A percentile compares a stretch with the other conserved stretches of the same genome.
These are phyloP conservation scores for Conoideocrella luteorostrata DNA, from an alignment of 2,329 filamentous ascomycete genomes.

Conservation along the genomic window DNA sequence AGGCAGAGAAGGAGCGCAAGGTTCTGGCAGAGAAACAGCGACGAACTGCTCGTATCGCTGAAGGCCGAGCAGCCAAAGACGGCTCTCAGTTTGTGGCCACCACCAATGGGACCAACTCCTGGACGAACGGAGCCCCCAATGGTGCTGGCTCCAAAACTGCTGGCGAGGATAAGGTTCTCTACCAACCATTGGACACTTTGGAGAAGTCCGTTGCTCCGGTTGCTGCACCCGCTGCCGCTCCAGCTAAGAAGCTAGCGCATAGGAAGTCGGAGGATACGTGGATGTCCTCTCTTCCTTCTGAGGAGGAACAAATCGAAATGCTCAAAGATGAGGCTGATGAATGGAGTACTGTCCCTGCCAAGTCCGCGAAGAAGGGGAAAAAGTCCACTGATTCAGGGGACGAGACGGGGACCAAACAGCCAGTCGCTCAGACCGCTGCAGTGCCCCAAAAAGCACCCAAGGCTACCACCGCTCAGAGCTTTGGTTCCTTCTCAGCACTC, in stretches of 20 bases:
- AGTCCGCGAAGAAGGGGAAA: constrained; percentile 38
- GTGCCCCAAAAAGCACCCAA: constrained; percentile 24
- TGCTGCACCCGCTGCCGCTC: constrained; percentile 14
- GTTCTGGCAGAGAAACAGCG: constrained; percentile 74
- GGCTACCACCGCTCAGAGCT: constrained; percentile 25
- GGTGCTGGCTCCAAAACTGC: constrained; percentile 25
- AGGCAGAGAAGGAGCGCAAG: constrained; percentile 73
- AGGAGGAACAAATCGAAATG: constrained; percentile 57
- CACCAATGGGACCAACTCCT: constrained; percentile 35
- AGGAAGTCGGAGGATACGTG: constrained; percentile 34
- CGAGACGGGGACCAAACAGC: constrained; percentile 22
- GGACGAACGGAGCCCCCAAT: constrained; percentile 32
- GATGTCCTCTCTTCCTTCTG: constrained; percentile 48
- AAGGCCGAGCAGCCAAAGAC: constrained; percentile 78
- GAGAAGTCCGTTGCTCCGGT: constrained; percentile 26
- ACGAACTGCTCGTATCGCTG: constrained; percentile 71
- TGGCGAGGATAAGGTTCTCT: constrained; percentile 24
- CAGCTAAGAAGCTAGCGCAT: constrained; percentile 26
- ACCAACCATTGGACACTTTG: constrained; percentile 53
- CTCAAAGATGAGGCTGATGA: constrained; percentile 45
- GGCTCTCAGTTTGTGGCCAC: constrained; percentile 56
- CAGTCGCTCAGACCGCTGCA: constrained; percentile 21
- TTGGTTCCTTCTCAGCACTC: constrained; percentile 45
- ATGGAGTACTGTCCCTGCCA: constrained; percentile 54
- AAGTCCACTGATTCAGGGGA: constrained; percentile 30